Evolutionary conservation across 1,284 basidiomycete species (phyloP).

Genomic region (Cutaneotrichosporon dermatis): DNA sequence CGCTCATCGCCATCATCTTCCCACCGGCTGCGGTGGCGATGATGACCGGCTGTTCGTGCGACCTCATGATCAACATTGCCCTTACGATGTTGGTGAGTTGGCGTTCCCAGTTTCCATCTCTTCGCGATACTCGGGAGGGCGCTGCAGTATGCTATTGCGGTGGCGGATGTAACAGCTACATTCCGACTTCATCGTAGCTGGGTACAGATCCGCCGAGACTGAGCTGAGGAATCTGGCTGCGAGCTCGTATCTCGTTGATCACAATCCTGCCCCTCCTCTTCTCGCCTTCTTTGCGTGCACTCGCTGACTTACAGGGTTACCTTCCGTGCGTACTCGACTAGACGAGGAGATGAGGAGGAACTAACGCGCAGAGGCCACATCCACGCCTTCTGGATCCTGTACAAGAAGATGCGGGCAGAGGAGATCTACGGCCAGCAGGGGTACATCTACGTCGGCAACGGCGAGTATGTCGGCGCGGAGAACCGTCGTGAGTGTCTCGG

Average conservation of each 20-base stretch:
- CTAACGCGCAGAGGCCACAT: constrained; percentile 45
- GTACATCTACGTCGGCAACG: constrained; percentile 52
- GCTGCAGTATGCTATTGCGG: too few species aligned
- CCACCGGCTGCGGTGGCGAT: constrained; percentile 60
- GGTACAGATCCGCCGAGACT: not conserved
- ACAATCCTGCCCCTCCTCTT: too few species aligned
- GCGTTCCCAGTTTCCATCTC: too few species aligned
- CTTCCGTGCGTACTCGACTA: constrained; percentile 19
- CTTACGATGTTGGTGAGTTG: constrained; percentile 25
- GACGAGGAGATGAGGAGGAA: not conserved
- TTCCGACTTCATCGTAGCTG: too few species aligned
- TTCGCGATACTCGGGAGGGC: too few species aligned
- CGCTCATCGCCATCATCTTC: constrained; percentile 57
- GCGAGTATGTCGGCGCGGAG: constrained; percentile 33
- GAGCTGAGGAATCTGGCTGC: not conserved
- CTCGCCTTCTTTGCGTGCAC: too few species aligned
- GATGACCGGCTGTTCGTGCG: constrained; percentile 71
- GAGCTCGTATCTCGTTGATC: too few species aligned
- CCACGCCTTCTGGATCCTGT: constrained; percentile 54
- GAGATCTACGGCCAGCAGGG: constrained; percentile 66
- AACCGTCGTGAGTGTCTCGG: constrained; percentile 2
- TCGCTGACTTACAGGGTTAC: constrained; percentile 21
- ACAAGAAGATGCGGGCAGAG: constrained; percentile 61
- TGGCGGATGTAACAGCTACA: too few species aligned
- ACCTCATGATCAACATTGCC: constrained; percentile 71